Conservation (phyloP, 2,329 filamentous ascomycete species). For the Fusarium sacchari region DNA sequence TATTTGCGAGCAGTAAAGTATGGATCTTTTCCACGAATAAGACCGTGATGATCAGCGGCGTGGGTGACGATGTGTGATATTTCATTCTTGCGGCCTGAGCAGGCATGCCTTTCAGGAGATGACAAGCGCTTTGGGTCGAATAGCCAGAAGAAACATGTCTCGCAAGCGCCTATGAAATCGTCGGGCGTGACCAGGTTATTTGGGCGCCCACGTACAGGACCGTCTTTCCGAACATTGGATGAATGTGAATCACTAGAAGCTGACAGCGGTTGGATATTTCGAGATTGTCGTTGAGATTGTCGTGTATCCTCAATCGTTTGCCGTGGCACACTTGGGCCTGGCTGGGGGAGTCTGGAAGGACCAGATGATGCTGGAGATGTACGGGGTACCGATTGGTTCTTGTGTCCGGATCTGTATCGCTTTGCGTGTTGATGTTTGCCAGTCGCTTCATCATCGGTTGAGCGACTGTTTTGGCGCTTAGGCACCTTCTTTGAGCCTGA, state of each 20-base stretch:
- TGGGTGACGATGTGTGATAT: conserved; percentile 39
- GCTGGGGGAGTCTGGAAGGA: neutral
- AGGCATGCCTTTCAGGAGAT: conserved; percentile 21
- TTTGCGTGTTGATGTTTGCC: conserved; percentile 9
- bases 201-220: neutral
- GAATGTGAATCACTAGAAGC: neutral
- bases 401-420: conserved; percentile 1
- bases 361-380: neutral
- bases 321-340: neutral
- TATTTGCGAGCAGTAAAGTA: conserved; percentile 25
- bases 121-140: conserved; percentile 6
- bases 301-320: neutral
- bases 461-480: conserved; percentile 33
- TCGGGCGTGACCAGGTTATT: neutral
- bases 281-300: neutral
- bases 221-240: neutral
- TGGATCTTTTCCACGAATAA: conserved; percentile 32
- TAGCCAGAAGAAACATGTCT: conserved; percentile 32
- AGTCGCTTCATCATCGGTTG: conserved; percentile 18
- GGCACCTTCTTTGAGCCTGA: conserved; percentile 13
- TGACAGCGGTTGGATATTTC: neutral
- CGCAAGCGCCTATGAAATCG: conserved; percentile 4
- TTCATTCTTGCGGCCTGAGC: conserved; percentile 25
- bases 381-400: neutral
- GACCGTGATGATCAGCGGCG: conserved; percentile 34